phyloP scores from a whole-genome alignment of 2,329 filamentous ascomycete species.

The Aspergillus vadensis region DNA sequence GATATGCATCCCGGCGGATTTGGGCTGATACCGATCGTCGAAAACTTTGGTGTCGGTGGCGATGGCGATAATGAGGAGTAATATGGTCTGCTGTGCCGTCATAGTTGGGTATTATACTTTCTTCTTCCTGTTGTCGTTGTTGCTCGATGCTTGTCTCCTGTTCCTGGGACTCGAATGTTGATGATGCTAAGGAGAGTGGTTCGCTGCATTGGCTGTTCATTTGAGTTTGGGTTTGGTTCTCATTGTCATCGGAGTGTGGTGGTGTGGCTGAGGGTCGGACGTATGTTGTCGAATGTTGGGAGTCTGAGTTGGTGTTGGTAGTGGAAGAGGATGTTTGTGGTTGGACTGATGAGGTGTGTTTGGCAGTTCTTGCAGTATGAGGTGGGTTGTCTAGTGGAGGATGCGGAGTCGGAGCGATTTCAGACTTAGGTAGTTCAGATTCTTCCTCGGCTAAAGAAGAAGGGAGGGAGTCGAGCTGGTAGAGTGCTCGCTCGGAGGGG shows the following conservation, averaged over 20 bases:
- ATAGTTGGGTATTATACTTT: not conserved
- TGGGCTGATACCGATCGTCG: slow-evolving; percentile 22
- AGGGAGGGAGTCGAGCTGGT: slow-evolving; percentile 32
- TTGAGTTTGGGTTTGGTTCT: not conserved
- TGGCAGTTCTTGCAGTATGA: not conserved
- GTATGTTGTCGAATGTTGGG: not conserved
- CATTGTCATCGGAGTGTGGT: not conserved
- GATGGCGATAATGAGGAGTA: not conserved
- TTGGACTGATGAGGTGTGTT: not conserved
- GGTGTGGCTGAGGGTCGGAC: not conserved
- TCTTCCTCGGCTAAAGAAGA: slow-evolving; percentile 25
- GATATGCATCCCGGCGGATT: slow-evolving; percentile 39
- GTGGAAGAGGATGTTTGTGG: not conserved
- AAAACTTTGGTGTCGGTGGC: not conserved
- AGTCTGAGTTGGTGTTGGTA: not conserved
- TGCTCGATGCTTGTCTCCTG: not conserved
- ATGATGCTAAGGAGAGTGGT: slow-evolving; percentile 27
- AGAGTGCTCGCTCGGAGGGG: slow-evolving; percentile 16
- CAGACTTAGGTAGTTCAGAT: not conserved
- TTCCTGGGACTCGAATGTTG: slow-evolving; percentile 29
- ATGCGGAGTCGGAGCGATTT: not conserved
- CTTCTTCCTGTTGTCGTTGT: not conserved
- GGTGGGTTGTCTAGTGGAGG: not conserved
- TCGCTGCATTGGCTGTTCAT: slow-evolving; percentile 21
- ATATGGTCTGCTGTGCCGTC: not conserved